Percentiles rank a stretch among this genome's conserved stretches.
Conservation (phyloP, 345 rosid genomes). For the Melaleuca alternifolia region DNA sequence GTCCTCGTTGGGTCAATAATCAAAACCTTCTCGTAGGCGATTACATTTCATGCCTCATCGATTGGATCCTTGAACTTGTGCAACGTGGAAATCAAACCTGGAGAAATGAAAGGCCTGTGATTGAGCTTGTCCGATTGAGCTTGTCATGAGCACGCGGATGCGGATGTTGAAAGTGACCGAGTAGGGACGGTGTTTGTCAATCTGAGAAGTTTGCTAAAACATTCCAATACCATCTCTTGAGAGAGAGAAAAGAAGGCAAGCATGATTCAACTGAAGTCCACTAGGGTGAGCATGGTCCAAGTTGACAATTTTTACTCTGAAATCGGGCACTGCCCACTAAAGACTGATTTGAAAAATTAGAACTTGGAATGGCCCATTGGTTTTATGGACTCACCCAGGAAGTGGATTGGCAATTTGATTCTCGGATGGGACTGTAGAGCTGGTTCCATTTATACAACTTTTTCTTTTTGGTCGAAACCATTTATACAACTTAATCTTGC, state of each 20-base stretch:
- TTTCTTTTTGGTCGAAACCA: too few relatives aligned
- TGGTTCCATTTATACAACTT: too few relatives aligned
- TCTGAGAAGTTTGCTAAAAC: constrained; percentile 1
- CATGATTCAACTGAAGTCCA: neutral
- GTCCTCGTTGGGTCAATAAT: neutral
- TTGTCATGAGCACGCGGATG: neutral
- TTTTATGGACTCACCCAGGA: too few relatives aligned
- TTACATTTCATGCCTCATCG: neutral
- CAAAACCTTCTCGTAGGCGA: neutral
- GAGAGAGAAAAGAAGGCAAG: neutral
- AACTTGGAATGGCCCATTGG: too few relatives aligned
- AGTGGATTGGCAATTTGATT: too few relatives aligned
- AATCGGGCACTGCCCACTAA: too few relatives aligned
- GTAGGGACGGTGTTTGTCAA: constrained; percentile 30
- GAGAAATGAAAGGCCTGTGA: neutral
- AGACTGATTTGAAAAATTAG: too few relatives aligned
- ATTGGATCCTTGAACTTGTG: neutral
- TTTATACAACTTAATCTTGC: too few relatives aligned
- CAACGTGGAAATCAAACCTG: neutral
- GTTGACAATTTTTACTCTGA: too few relatives aligned
- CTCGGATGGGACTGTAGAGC: too few relatives aligned
- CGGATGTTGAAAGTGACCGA: constrained; percentile 25
- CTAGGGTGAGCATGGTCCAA: neutral
- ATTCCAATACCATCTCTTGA: constrained; percentile 10
- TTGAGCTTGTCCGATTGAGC: too few relatives aligned